Evolutionary conservation across 1,139 yeast genomes (phyloP).

Genomic region (Geotrichum australiense): DNA sequence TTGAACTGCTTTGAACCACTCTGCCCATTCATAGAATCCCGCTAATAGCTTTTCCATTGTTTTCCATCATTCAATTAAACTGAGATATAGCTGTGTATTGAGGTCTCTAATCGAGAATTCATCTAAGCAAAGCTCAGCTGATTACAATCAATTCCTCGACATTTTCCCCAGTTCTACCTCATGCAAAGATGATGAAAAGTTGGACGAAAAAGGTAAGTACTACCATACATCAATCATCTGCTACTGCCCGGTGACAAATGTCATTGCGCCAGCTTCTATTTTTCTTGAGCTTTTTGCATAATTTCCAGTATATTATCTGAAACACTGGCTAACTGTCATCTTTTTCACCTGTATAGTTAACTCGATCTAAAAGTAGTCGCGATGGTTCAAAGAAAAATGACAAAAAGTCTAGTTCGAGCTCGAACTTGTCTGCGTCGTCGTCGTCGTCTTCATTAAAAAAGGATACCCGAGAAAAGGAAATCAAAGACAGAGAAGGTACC

Average conservation of each 20-base stretch:
- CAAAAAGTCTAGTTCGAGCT: slow-evolving; percentile 14
- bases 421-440: slow-evolving; percentile 11
- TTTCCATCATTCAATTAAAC: too few species aligned
- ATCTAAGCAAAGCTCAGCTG: too few species aligned
- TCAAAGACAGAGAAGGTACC: slow-evolving; percentile 12
- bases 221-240: too few species aligned
- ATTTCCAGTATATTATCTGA: background rate
- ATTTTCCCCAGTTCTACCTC: slow-evolving; percentile 3
- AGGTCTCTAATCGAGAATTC: too few species aligned
- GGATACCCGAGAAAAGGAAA: slow-evolving; percentile 16
- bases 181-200: slow-evolving; percentile 35
- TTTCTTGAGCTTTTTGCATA: background rate
- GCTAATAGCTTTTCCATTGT: too few species aligned
- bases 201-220: slow-evolving; percentile 34
- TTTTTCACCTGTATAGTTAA: slow-evolving; percentile 21
- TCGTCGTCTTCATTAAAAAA: slow-evolving; percentile 13
- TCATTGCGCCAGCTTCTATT: background rate
- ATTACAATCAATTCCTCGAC: background rate
- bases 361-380: slow-evolving; percentile 27
- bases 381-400: slow-evolving; percentile 20
- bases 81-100: too few species aligned
- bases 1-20: too few species aligned
- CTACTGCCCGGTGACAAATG: too few species aligned
- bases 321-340: too few species aligned
- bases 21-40: too few species aligned